These are phyloP conservation scores for Fusarium graminum DNA, from an alignment of 2,329 filamentous ascomycete genomes.

Conservation along the genomic window DNA sequence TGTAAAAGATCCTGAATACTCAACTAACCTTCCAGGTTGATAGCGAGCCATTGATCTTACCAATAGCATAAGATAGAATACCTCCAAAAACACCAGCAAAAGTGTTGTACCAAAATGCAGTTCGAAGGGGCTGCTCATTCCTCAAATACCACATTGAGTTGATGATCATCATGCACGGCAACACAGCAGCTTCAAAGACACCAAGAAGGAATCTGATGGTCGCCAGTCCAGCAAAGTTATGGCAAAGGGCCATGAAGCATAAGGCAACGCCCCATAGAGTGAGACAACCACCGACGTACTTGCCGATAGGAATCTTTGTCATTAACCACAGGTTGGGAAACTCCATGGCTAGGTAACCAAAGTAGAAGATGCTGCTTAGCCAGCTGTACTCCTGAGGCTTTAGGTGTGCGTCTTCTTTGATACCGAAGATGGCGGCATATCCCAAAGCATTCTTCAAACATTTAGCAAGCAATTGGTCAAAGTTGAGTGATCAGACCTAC, in stretches of 20 bases:
- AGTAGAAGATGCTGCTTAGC: conserved; percentile 63
- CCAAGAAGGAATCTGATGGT: conserved; percentile 50
- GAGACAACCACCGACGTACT: conserved; percentile 41
- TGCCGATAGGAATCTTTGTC: conserved; percentile 36
- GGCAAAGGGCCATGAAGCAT: conserved; percentile 46
- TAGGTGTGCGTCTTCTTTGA: conserved; percentile 45
- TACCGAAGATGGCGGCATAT: conserved; percentile 41
- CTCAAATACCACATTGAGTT: conserved; percentile 53
- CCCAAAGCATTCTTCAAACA: background rate
- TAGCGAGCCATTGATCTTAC: conserved; percentile 45
- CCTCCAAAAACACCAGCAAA: conserved; percentile 52
- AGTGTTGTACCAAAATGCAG: conserved; percentile 52
- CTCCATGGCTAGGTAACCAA: conserved; percentile 63
- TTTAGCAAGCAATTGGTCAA: fast-evolving
- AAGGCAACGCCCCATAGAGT: conserved; percentile 40
- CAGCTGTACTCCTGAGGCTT: conserved; percentile 70
- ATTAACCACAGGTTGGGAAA: conserved; percentile 56
- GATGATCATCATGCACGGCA: conserved; percentile 49
- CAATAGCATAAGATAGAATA: conserved; percentile 50
- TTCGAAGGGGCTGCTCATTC: conserved; percentile 51
- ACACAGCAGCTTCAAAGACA: conserved; percentile 48
- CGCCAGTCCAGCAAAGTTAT: conserved; percentile 45
- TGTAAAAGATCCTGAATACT: fast-evolving
- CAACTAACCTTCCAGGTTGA: conserved; percentile 40
- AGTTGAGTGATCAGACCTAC: fast-evolving